Base-by-base conservation (phyloP, 116 monocot species). In the Dioscorea cayenensis region DNA sequence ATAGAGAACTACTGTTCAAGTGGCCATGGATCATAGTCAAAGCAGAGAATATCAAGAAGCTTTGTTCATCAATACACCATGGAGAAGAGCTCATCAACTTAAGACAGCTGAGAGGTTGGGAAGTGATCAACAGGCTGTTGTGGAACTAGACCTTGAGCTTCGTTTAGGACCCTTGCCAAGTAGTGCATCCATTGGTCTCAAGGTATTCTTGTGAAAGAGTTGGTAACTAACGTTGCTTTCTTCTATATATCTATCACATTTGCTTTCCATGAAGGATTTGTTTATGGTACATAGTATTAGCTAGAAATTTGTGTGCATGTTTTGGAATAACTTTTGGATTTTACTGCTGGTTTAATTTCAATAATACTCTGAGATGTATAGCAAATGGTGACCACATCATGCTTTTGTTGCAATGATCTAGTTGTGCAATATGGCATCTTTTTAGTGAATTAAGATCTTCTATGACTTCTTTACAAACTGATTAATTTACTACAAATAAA, bases 91-190 rank as follows among this genome's bases (percentile, higher is more conserved):
- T 62, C 62, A 62, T 27, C 62, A 27, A 20, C 20, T 6, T 11
- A 20, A 23, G 10, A 5, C 7, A 62, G 62, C 5, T 2, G 62
- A 27, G 20, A 23, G 62, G 12, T 27, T 27, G 62, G 25, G 62
- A 21, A 11, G 62, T 21, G 7, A 43, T 10, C 10, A 23, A 27
- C 62, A 5, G 25, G 62, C 20, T 6, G 62, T 21, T 1, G 22
- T 23, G 27, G 62, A 62, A 21, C 62, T 62, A 23, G 62, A 62
- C 22, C 62, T 62, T 62, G 62, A 62, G 62, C 62, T 62, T 22
- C 62, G 62, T 11, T 22, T 62, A 23, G 62, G 62, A 22, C 62
- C 62, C 22, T 21, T 10, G 62, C 62, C 23, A 23, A 21, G 62
- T 22, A 11, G 23, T 62, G 62, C 23, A 7, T 62, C 62, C 20